A percentile compares a stretch with the other conserved stretches of the same genome.
Conservation (phyloP, 371 early-diverging fungal species). For the Circinella minor region DNA sequence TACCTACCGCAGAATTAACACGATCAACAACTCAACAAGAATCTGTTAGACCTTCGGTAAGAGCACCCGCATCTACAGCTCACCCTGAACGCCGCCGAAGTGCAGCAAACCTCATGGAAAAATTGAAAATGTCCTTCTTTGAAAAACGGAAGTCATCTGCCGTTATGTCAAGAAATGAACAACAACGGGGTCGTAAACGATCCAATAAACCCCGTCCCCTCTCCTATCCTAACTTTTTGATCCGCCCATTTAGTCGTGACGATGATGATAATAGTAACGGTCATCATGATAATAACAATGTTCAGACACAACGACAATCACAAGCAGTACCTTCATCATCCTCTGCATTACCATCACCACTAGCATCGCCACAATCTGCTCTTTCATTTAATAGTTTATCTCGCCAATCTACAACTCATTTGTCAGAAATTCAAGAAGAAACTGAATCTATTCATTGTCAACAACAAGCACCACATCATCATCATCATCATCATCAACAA, state of each 20-base stretch:
- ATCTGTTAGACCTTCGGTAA: slow-evolving; percentile 6
- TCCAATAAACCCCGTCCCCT: slow-evolving; percentile 33
- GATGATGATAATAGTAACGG: slow-evolving; percentile 9
- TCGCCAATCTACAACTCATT: slow-evolving; percentile 29
- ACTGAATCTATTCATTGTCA: slow-evolving; percentile 1
- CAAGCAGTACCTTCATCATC: slow-evolving; percentile 1
- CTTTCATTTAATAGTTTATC: slow-evolving; percentile 21
- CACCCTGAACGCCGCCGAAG: slow-evolving; percentile 24
- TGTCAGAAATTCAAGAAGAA: slow-evolving; percentile 29
- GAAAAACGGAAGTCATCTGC: slow-evolving; percentile 42
- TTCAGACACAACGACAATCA: background rate
- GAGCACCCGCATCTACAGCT: slow-evolving; percentile 12
- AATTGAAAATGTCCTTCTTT: slow-evolving; percentile 45
- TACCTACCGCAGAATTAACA: background rate
- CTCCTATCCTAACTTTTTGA: slow-evolving; percentile 40
- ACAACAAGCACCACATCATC: too few species aligned
- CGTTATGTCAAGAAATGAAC: slow-evolving; percentile 12
- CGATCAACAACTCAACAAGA: slow-evolving; percentile 12
- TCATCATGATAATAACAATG: slow-evolving; percentile 4
- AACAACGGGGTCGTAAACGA: slow-evolving; percentile 24
- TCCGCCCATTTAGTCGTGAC: slow-evolving; percentile 16
- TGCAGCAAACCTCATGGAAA: slow-evolving; percentile 34
- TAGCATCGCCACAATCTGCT: slow-evolving; percentile 12
- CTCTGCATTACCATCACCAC: background rate
- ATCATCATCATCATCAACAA: background rate